phyloP scores from a whole-genome alignment of 2,329 filamentous ascomycete species.

The Annulohypoxylon truncatum region DNA sequence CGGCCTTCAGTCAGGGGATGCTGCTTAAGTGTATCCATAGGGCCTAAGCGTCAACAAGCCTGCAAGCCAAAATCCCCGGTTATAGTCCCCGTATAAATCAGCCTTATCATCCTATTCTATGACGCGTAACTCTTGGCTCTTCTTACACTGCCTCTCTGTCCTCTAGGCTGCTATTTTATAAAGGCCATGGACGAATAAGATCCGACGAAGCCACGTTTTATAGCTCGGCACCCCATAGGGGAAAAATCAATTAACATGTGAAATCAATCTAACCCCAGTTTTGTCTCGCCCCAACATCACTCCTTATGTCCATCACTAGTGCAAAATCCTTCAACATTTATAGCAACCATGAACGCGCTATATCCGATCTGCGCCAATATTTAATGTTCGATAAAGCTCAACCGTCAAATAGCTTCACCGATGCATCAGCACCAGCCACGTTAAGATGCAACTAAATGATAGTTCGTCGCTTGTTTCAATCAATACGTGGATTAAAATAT shows the following conservation, averaged over 20 bases:
- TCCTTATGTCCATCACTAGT: background rate
- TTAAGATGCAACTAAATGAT: background rate
- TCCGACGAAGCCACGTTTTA: background rate
- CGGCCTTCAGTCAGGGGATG: constrained; percentile 12
- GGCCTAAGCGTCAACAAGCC: constrained; percentile 18
- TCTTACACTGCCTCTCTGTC: constrained; percentile 15
- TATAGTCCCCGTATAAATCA: constrained; percentile 22
- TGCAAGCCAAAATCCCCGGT: constrained; percentile 23
- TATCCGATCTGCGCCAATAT: background rate
- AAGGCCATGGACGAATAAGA: background rate
- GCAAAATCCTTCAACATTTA: background rate
- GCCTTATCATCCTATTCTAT: constrained; percentile 22
- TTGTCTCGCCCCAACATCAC: background rate
- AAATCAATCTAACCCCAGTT: background rate
- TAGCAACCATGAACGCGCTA: background rate
- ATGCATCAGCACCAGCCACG: background rate
- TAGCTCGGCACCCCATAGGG: background rate
- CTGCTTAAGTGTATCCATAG: constrained; percentile 22
- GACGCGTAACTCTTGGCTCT: constrained; percentile 15
- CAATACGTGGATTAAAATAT: too few species aligned
- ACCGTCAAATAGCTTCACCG: background rate
- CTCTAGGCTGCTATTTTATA: background rate
- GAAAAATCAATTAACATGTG: background rate
- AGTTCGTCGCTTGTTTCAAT: background rate
- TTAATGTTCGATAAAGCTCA: background rate